Evolutionary conservation across 1,139 yeast species (phyloP).

Genomic region (Suhomyces anneliseae): DNA sequence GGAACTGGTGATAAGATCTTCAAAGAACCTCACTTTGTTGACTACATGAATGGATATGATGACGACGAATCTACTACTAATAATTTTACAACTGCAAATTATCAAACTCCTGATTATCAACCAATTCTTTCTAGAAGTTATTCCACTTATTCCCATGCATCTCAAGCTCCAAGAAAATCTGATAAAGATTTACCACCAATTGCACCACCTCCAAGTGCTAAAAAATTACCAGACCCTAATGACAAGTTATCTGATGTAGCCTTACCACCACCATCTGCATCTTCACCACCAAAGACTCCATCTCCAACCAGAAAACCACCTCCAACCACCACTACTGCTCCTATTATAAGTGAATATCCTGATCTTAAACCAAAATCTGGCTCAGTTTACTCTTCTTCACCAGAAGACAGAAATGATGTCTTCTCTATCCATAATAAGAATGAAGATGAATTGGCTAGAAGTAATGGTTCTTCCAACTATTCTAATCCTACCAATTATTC

Average conservation of each 20-base stretch:
- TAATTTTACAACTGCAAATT: conserved; percentile 28
- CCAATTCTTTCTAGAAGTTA: conserved; percentile 36
- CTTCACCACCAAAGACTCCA: conserved; percentile 17
- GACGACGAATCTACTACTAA: conserved; percentile 18
- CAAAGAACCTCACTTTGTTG: conserved; percentile 51
- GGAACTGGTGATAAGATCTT: conserved; percentile 70
- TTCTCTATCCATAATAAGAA: conserved; percentile 24
- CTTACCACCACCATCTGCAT: conserved; percentile 10
- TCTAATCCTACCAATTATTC: conserved; percentile 41
- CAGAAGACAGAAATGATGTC: conserved; percentile 33
- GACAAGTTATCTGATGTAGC: background rate
- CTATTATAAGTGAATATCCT: conserved; percentile 5
- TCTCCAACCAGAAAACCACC: conserved; percentile 27
- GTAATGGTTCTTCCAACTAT: conserved; percentile 17
- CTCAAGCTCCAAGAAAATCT: conserved; percentile 3
- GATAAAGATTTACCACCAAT: conserved; percentile 4
- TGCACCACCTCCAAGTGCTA: background rate
- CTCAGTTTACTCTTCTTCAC: conserved; percentile 16
- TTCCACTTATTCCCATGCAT: conserved; percentile 25
- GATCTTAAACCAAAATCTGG: conserved; percentile 9
- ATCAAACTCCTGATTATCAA: conserved; percentile 37
- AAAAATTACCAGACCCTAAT: conserved; percentile 1
- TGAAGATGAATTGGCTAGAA: conserved; percentile 14
- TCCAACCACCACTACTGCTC: conserved; percentile 12
- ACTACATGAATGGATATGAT: conserved; percentile 40